phyloP scores from a whole-genome alignment of 1,284 basidiomycete genomes.

The Meira nashicola region DNA sequence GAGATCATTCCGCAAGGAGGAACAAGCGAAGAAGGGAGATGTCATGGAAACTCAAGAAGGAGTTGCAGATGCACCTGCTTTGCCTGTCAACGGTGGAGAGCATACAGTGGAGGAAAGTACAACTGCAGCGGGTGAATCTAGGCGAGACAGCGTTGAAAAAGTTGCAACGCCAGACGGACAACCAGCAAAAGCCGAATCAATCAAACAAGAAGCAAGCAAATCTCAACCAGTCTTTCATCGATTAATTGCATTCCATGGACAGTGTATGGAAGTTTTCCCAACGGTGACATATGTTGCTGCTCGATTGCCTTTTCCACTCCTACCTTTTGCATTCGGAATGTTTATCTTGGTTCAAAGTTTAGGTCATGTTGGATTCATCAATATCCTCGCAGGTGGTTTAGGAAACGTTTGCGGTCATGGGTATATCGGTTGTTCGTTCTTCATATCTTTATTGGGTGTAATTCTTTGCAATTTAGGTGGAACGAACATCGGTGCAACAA shows the following conservation, averaged over 20 bases:
- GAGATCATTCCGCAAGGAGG: slow-evolving; percentile 16
- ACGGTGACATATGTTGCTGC: slow-evolving; percentile 68
- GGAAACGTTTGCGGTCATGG: slow-evolving; percentile 55
- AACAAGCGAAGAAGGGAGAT: slow-evolving; percentile 14
- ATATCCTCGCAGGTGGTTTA: slow-evolving; percentile 73
- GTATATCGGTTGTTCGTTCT: slow-evolving; percentile 56
- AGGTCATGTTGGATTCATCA: slow-evolving; percentile 81
- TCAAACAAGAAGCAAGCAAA: slow-evolving; percentile 8
- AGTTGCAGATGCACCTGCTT: background rate
- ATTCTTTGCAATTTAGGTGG: slow-evolving; percentile 83
- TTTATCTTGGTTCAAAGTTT: slow-evolving; percentile 89
- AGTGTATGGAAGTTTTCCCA: slow-evolving; percentile 60
- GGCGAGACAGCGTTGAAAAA: background rate
- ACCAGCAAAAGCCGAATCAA: background rate
- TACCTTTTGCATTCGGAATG: slow-evolving; percentile 90
- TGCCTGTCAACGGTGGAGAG: background rate
- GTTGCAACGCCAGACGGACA: background rate
- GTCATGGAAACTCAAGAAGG: slow-evolving; percentile 9
- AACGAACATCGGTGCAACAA: slow-evolving; percentile 93
- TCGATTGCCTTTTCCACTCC: slow-evolving; percentile 70
- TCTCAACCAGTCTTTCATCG: background rate
- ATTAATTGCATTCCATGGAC: background rate
- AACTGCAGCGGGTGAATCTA: too few relatives aligned
- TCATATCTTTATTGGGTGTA: slow-evolving; percentile 61
- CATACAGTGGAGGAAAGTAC: too few relatives aligned